A percentile compares a stretch with the other conserved stretches of the same genome.
Conservation (phyloP, 208 protist genomes). For the Phytomonas sp. region DNA sequence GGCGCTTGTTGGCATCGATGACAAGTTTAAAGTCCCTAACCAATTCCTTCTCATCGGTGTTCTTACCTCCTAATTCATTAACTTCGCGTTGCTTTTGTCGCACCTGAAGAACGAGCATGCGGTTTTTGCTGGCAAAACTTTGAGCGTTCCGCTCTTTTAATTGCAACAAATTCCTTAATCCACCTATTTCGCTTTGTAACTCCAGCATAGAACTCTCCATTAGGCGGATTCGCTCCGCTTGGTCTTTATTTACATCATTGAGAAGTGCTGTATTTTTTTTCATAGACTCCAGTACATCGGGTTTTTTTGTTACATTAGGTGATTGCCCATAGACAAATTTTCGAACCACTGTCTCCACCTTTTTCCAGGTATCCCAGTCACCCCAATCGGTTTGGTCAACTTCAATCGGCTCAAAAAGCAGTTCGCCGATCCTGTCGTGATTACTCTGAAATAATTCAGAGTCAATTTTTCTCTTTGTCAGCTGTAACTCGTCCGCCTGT, state of each 20-base stretch:
- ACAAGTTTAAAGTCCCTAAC: conserved; percentile 44
- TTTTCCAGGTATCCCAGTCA: conserved; percentile 76
- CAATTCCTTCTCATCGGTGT: conserved; percentile 17
- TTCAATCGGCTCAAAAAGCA: conserved; percentile 37
- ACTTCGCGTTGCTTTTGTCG: conserved; percentile 40
- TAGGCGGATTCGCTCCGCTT: conserved; percentile 7
- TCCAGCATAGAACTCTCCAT: conserved; percentile 18
- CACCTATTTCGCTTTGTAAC: conserved; percentile 42
- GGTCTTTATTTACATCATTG: conserved; percentile 9
- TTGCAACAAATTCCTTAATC: conserved; percentile 37
- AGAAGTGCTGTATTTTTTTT: conserved; percentile 13
- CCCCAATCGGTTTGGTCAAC: conserved; percentile 27
- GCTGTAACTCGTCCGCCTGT: conserved; percentile 49
- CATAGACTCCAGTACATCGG: background rate
- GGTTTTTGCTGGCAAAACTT: conserved; percentile 29
- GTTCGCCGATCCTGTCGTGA: conserved; percentile 43
- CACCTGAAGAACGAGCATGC: conserved; percentile 35
- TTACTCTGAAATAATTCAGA: conserved; percentile 53
- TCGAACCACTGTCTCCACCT: conserved; percentile 53
- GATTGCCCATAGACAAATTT: conserved; percentile 58
- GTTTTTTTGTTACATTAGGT: conserved; percentile 9
- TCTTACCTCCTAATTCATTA: conserved; percentile 15
- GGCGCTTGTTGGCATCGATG: conserved; percentile 62
- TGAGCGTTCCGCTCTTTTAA: conserved; percentile 46
- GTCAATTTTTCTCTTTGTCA: conserved; percentile 41